Conservation (phyloP, 2,329 filamentous ascomycete genomes). For the Cordyceps pruinosa region DNA sequence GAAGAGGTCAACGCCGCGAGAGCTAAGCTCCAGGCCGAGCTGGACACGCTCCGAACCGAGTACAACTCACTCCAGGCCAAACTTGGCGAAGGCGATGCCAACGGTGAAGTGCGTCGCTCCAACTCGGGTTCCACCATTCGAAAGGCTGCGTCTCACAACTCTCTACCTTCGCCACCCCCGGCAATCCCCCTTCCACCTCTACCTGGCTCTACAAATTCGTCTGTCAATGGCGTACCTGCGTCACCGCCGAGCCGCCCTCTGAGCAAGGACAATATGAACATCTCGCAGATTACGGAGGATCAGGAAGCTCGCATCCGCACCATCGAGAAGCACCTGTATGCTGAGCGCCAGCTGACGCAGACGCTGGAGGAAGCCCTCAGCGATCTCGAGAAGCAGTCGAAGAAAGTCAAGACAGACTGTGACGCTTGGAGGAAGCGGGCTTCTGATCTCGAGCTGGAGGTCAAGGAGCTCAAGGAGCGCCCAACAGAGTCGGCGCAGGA, state of each 20-base stretch:
- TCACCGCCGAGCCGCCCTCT: slow-evolving; percentile 60
- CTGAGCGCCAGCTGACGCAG: slow-evolving; percentile 91
- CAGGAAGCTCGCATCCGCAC: slow-evolving; percentile 91
- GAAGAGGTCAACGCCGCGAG: slow-evolving; percentile 69
- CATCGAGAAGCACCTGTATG: slow-evolving; percentile 92
- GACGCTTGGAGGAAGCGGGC: slow-evolving; percentile 89
- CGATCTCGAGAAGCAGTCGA: slow-evolving; percentile 85
- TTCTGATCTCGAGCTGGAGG: slow-evolving; percentile 63
- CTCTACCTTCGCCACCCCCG: slow-evolving; percentile 86
- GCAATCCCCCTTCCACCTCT: slow-evolving; percentile 93
- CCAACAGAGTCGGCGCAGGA: slow-evolving; percentile 43
- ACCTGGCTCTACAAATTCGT: slow-evolving; percentile 53
- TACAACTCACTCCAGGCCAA: slow-evolving; percentile 51
- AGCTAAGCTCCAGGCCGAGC: slow-evolving; percentile 56
- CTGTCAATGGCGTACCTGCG: slow-evolving; percentile 35
- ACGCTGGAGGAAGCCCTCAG: slow-evolving; percentile 93
- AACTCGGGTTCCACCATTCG: slow-evolving; percentile 66
- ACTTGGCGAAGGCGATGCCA: slow-evolving; percentile 43
- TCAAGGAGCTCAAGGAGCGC: slow-evolving; percentile 55
- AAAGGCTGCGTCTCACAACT: slow-evolving; percentile 76
- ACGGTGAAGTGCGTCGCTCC: slow-evolving; percentile 47
- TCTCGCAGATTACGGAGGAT: slow-evolving; percentile 81
- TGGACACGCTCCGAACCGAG: slow-evolving; percentile 58
- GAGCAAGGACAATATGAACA: slow-evolving; percentile 65
- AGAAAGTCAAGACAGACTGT: slow-evolving; percentile 84